A percentile compares a stretch with the other conserved stretches of the same genome.
These are phyloP conservation scores for Talinum fruticosum DNA, from an alignment of 148 eudicot genomes.

Conservation along the genomic window DNA sequence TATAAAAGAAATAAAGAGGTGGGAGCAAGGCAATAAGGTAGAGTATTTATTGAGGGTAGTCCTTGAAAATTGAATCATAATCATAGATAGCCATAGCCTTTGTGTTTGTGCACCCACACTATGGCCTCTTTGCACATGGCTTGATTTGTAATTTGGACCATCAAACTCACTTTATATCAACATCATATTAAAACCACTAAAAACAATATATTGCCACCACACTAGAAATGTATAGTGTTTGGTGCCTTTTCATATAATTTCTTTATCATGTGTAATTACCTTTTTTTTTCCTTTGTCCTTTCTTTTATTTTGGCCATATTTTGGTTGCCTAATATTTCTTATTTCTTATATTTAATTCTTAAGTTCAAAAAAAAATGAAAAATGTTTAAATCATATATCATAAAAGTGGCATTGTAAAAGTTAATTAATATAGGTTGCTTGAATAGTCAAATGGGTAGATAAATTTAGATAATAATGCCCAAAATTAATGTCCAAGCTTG, in stretches of 20 bases:
- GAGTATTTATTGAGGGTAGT: not conserved
- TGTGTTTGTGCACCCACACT: not conserved
- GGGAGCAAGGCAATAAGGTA: not conserved
- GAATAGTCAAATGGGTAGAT: too few relatives aligned
- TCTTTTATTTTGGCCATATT: too few relatives aligned
- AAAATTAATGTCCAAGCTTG: too few relatives aligned
- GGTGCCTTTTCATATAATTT: not conserved
- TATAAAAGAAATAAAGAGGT: not conserved
- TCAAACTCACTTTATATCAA: not conserved
- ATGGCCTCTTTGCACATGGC: not conserved
- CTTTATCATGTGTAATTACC: too few relatives aligned
- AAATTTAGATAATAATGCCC: too few relatives aligned
- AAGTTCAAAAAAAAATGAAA: too few relatives aligned
- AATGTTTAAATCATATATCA: too few relatives aligned
- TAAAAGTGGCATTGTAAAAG: too few relatives aligned
- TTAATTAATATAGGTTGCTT: too few relatives aligned
- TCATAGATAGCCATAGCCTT: not conserved
- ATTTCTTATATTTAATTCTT: too few relatives aligned
- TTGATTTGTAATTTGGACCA: slow-evolving; percentile 2
- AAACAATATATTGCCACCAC: not conserved
- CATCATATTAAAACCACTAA: not conserved
- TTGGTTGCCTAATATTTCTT: too few relatives aligned
- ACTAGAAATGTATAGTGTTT: not conserved
- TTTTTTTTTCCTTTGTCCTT: too few relatives aligned
- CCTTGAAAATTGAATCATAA: not conserved